These are phyloP conservation scores for Spergularia marina DNA, from an alignment of 148 eudicot genomes.

Conservation along the genomic window DNA sequence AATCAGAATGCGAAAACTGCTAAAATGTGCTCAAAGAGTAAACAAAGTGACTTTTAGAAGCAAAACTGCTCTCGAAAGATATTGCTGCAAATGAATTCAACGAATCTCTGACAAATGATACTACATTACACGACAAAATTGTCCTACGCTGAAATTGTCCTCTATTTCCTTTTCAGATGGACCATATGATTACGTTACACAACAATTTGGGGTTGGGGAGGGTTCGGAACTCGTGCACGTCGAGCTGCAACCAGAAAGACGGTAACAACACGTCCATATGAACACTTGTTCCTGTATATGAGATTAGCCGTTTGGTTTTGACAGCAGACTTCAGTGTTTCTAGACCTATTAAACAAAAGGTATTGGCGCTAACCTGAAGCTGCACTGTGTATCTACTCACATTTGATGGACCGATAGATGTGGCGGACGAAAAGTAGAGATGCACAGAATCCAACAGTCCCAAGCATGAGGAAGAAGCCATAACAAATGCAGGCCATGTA, in stretches of 20 bases:
- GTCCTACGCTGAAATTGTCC: conserved; percentile 2
- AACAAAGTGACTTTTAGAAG: neutral
- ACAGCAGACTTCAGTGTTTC: conserved; percentile 4
- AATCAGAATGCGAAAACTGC: no score
- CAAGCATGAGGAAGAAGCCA: conserved; percentile 43
- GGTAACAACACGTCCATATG: neutral
- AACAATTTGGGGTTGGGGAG: neutral
- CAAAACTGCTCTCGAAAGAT: conserved; percentile 9
- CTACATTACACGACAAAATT: conserved; percentile 18
- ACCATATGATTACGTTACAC: conserved; percentile 7
- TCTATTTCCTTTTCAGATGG: neutral
- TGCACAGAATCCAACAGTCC: conserved; percentile 36
- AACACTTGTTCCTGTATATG: conserved; percentile 12
- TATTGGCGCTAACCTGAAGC: conserved; percentile 9
- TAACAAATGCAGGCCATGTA: conserved; percentile 43
- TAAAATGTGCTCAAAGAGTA: neutral
- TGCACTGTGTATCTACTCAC: conserved; percentile 26
- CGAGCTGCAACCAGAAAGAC: conserved; percentile 20
- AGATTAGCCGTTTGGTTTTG: conserved; percentile 11
- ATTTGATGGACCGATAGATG: conserved; percentile 36
- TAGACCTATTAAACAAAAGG: conserved; percentile 15
- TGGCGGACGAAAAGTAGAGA: conserved; percentile 35
- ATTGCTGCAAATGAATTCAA: conserved; percentile 18
- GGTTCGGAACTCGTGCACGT: conserved; percentile 10
- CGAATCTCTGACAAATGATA: conserved; percentile 23